Evolutionary conservation across 257 asterid species (phyloP).

Genomic region (Lycium ferocissimum): DNA sequence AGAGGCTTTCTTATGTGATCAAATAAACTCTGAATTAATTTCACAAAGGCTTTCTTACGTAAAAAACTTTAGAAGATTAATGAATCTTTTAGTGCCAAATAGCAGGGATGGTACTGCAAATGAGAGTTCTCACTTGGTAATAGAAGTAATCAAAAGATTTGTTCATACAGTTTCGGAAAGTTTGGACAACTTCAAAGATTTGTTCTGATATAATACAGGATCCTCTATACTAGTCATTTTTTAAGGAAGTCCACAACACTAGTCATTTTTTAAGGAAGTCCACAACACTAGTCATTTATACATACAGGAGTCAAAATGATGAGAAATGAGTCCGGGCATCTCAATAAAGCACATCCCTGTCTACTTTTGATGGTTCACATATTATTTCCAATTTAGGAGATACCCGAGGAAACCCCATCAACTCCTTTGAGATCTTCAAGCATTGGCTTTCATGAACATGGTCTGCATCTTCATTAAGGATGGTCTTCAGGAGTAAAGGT

Average conservation of each 20-base stretch:
- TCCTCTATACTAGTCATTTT: not conserved
- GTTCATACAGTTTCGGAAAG: too few species aligned
- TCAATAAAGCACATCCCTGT: not conserved
- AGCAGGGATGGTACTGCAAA: too few species aligned
- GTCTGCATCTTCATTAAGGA: not conserved
- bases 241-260: too few species aligned
- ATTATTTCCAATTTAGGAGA: not conserved
- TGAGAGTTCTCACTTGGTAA: too few species aligned
- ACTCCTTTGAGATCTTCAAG: not conserved
- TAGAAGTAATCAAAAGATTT: too few species aligned
- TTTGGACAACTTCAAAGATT: too few species aligned
- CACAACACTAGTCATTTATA: not conserved
- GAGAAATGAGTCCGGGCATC: not conserved
- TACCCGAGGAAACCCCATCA: not conserved
- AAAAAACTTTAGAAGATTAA: too few species aligned
- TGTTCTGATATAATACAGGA: not conserved
- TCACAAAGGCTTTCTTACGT: too few species aligned
- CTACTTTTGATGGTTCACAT: not conserved
- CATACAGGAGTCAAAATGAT: not conserved
- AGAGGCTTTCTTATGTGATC: too few species aligned
- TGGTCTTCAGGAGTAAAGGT: not conserved
- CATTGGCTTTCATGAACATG: not conserved
- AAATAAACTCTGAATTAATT: too few species aligned
- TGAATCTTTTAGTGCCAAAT: too few species aligned
- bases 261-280: too few species aligned